Conservation (phyloP, 2,329 filamentous ascomycete genomes). For the Trichoderma citrinoviride region DNA sequence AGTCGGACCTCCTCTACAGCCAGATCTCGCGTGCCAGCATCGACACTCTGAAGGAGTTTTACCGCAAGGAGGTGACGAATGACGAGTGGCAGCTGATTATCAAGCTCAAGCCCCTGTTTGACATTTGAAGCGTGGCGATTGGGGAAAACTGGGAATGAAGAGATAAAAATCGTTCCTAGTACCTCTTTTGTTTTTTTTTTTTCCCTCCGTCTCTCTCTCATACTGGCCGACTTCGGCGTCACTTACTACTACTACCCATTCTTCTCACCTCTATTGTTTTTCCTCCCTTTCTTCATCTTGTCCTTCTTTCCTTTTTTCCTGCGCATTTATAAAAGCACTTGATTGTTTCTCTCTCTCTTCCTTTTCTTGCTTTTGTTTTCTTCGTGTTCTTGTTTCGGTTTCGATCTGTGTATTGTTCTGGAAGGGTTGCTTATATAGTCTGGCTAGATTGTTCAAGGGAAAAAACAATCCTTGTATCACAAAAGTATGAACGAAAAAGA, state of each 20-base stretch:
- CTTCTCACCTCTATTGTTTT: not conserved
- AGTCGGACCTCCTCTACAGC: constrained; percentile 84
- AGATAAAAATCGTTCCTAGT: not conserved
- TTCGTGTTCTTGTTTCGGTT: not conserved
- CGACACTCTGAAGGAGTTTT: constrained; percentile 94
- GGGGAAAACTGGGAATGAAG: not conserved
- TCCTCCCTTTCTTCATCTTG: not conserved
- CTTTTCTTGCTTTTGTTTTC: not conserved
- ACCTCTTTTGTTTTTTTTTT: not conserved
- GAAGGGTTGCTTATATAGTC: not conserved
- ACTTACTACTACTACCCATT: too few relatives aligned
- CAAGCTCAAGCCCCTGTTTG: constrained; percentile 92
- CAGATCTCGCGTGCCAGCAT: constrained; percentile 85
- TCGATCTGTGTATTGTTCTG: not conserved
- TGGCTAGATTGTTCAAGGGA: constrained; percentile 2
- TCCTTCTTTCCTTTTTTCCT: not conserved
- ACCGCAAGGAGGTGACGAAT: constrained; percentile 79
- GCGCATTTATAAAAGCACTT: constrained; percentile 2
- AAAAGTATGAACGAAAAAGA: not conserved
- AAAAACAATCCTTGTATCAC: constrained; percentile 7
- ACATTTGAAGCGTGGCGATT: constrained; percentile 53
- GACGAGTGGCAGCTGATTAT: constrained; percentile 95
- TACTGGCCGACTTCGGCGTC: not conserved
- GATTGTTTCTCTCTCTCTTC: not conserved
- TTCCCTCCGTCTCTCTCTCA: not conserved